These are phyloP conservation scores for Zalaria sp. DNA, from an alignment of 2,329 filamentous ascomycete genomes.

Conservation along the genomic window DNA sequence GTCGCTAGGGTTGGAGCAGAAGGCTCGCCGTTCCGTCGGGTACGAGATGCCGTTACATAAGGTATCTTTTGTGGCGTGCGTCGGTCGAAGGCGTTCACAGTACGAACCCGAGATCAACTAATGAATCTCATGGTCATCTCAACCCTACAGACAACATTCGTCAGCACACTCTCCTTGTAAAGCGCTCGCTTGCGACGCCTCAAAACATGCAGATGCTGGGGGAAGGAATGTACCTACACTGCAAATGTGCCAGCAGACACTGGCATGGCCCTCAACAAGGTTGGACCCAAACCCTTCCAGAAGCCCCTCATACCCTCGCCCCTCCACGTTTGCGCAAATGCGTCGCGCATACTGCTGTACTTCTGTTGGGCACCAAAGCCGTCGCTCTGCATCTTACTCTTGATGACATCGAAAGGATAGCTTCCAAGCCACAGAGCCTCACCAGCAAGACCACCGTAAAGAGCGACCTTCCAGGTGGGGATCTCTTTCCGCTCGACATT, in stretches of 20 bases:
- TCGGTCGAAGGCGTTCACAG: too few relatives aligned
- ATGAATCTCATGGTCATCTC: constrained; percentile 5
- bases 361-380: constrained; percentile 61
- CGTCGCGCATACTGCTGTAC: constrained; percentile 76
- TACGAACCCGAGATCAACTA: neutral
- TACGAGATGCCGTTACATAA: too few relatives aligned
- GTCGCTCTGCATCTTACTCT: constrained; percentile 99
- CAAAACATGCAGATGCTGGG: too few relatives aligned
- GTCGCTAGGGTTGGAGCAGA: too few relatives aligned
- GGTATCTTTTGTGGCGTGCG: too few relatives aligned
- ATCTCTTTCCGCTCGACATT: constrained; percentile 61
- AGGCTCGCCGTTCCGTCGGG: too few relatives aligned
- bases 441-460: constrained; percentile 85
- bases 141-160: neutral
- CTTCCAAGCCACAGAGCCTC: constrained; percentile 87
- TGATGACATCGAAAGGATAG: constrained; percentile 94
- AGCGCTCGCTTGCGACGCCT: too few relatives aligned
- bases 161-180: neutral
- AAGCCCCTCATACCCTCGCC: constrained; percentile 70
- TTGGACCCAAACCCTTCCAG: constrained; percentile 89
- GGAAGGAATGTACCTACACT: constrained; percentile 33
- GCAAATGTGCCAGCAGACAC: constrained; percentile 97
- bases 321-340: constrained; percentile 70
- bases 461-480: constrained; percentile 69
- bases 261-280: constrained; percentile 86